Conservation (phyloP, 2,329 filamentous ascomycete species). For the Chaetomium sp. region DNA sequence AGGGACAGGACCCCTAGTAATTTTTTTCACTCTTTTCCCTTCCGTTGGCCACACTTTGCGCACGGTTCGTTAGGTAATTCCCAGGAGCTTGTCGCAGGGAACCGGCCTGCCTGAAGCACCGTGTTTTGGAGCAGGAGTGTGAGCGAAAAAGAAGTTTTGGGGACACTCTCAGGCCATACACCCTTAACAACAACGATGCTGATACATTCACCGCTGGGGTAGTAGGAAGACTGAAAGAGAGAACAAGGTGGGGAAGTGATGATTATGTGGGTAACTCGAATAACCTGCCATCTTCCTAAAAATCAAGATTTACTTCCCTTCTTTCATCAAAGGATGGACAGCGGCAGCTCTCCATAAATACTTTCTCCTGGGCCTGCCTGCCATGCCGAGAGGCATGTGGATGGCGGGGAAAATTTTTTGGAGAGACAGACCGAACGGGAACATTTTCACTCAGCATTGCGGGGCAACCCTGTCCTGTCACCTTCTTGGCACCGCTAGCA, state of each 20-base stretch:
- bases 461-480: too few species aligned
- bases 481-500: not conserved
- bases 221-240: conserved; percentile 6
- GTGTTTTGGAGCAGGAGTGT: too few species aligned
- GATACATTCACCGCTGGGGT: conserved; percentile 8
- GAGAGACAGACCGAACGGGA: conserved; percentile 2
- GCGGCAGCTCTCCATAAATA: conserved; percentile 2
- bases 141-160: too few species aligned
- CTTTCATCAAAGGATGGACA: conserved; percentile 6
- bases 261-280: not conserved
- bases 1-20: not conserved
- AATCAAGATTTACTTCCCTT: conserved; percentile 4
- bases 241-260: not conserved
- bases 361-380: too few species aligned
- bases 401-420: conserved; percentile 20
- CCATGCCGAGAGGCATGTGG: not conserved
- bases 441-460: too few species aligned
- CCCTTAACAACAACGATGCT: too few species aligned
- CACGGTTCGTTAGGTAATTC: not conserved
- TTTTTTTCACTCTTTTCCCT: not conserved
- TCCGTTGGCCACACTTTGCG: too few species aligned
- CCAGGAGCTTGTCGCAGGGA: not conserved
- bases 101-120: not conserved
- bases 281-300: conserved; percentile 13
- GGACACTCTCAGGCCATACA: too few species aligned